Percentiles rank a stretch among this genome's conserved stretches.
Evolutionary conservation across 2,329 filamentous ascomycete species (phyloP).

Genomic region (Emydomyces testavorans): DNA sequence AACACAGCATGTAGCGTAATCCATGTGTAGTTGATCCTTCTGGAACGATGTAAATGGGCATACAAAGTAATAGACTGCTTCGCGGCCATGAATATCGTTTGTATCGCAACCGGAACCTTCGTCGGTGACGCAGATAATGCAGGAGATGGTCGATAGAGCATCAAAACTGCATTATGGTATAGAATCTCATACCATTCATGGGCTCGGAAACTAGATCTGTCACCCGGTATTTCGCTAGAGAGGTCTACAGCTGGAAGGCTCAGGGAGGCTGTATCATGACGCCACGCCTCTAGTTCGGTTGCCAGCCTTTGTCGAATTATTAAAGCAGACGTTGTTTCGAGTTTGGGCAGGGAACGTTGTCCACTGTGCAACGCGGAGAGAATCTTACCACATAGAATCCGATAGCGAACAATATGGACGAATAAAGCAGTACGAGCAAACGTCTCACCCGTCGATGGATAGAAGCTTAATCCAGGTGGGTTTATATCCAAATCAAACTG

Average conservation of each 20-base stretch:
- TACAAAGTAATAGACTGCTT: constrained; percentile 36
- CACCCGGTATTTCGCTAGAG: constrained; percentile 15
- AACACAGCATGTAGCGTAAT: constrained; percentile 41
- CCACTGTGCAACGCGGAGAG: constrained; percentile 26
- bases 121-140: constrained; percentile 21
- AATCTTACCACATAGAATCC: constrained; percentile 33
- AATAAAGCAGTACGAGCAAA: constrained; percentile 25
- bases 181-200: constrained; percentile 36
- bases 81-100: constrained; percentile 33
- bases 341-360: not conserved
- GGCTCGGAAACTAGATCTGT: constrained; percentile 33
- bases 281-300: constrained; percentile 20
- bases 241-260: constrained; percentile 15
- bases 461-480: constrained; percentile 13
- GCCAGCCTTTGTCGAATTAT: constrained; percentile 11
- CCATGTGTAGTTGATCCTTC: constrained; percentile 40
- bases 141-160: constrained; percentile 36
- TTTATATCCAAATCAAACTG: constrained; percentile 17
- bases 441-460: constrained; percentile 10
- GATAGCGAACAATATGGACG: constrained; percentile 33
- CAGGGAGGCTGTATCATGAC: constrained; percentile 15
- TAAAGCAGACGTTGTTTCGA: constrained; percentile 7
- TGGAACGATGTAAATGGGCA: constrained; percentile 34
- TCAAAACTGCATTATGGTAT: constrained; percentile 35
- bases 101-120: constrained; percentile 22